Evolutionary conservation across 306 rosid genomes (phyloP), one percentile per base, ranked within the genome.

Genomic region (Vigna trinervia): DNA sequence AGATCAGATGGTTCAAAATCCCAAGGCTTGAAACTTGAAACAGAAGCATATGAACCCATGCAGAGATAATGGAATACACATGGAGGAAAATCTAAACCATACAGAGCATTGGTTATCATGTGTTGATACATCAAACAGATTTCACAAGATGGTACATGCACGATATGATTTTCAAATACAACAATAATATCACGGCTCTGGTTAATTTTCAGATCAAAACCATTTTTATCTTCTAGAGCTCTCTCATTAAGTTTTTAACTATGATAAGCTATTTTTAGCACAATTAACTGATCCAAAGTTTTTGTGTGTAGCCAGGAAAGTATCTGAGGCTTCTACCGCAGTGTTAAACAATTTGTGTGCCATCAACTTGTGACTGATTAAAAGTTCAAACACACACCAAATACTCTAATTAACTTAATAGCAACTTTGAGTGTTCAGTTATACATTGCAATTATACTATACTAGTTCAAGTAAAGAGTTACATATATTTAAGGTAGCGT

Each of bases 1-100:
- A 78, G 17, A 76, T 48, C 69, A 74, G 73, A 72, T 51, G 23
- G 54, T 71, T 87, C 80, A 82, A 63, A 77, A 20, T 78, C 52
- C 84, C 77, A 66, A 72, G 69, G 63, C 48, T 78, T 51, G 77
- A 63, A 64, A 69, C 80, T 46, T 72, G 71, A 50, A 65, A 69
- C 73, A 34, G 61, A 78, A 32, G 57, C 51, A 56, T n/a, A 45
- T 66, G 50, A 60, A 58, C 76, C 76, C 28, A 43, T 17, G 61
- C 52, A 65, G 41, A 66, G 20, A 38, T 56, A 52, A 12, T 64
- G 17, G 45, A 32, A 56, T 57, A 36, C 12, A 73, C 10, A 15
- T 5, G 51, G 58, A 72, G 56, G 58, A 36, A 22, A 10, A 45
- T 30, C 36, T 45, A 65, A 34, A 74, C 45, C 22, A 58, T 26